Conservation (phyloP, 495 filamentous ascomycete genomes). For the Bacidia rubella region DNA sequence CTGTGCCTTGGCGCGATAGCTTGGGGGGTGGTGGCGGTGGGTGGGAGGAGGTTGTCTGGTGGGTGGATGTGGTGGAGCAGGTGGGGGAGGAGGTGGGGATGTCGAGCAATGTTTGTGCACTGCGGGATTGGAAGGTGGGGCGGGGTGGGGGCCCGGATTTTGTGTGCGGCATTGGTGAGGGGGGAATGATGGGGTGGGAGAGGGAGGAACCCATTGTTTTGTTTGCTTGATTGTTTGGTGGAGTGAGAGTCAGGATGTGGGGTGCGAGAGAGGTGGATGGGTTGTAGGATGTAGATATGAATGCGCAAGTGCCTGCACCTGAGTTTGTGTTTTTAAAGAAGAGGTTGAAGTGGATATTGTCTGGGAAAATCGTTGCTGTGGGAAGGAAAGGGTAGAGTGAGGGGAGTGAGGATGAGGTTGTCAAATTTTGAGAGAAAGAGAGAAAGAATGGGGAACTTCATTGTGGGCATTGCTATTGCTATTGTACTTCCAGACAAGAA, state of each 20-base stretch:
- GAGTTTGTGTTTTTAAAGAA: neutral
- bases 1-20: too few relatives aligned
- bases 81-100: neutral
- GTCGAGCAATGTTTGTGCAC: slow-evolving; percentile 1
- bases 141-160: neutral
- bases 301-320: neutral
- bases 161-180: slow-evolving; percentile 2
- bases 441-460: neutral
- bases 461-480: neutral
- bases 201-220: slow-evolving; percentile 3
- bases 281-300: neutral
- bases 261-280: too few relatives aligned
- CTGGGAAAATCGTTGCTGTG: too few relatives aligned
- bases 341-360: too few relatives aligned
- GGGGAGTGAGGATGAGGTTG: neutral
- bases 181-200: slow-evolving; percentile 1
- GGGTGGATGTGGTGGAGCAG: neutral
- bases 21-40: neutral
- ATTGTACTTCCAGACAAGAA: neutral
- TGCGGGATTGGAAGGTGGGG: slow-evolving; percentile 2
- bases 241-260: too few relatives aligned
- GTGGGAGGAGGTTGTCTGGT: neutral
- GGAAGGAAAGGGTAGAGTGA: too few relatives aligned
- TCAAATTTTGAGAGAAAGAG: neutral
- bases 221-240: neutral